Evolutionary conservation across 1,284 basidiomycete species (phyloP).

Genomic region (Volvariella volvacea): DNA sequence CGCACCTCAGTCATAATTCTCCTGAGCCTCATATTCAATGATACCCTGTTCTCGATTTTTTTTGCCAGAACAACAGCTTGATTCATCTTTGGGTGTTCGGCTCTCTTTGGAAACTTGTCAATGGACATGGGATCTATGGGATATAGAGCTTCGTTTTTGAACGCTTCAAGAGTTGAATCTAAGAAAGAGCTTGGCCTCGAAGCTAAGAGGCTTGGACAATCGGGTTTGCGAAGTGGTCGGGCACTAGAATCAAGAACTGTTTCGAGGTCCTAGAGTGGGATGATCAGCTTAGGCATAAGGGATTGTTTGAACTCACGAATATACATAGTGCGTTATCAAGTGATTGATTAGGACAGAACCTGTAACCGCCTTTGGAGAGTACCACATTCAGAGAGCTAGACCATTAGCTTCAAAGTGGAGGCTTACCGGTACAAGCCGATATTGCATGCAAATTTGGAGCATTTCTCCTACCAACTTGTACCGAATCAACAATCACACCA

Average conservation of each 20-base stretch:
- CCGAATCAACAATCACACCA: not conserved
- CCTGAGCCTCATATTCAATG: not conserved
- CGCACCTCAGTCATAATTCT: not conserved
- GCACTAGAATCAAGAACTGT: not conserved
- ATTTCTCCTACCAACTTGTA: not conserved
- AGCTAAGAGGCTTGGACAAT: not conserved
- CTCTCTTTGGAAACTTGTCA: constrained; percentile 17
- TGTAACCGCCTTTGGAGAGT: not conserved
- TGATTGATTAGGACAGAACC: not conserved
- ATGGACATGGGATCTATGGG: constrained; percentile 15
- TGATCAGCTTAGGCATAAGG: not conserved
- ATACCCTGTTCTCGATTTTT: not conserved
- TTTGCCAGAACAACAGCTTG: constrained; percentile 14
- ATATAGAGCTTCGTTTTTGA: not conserved
- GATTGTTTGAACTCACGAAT: not conserved
- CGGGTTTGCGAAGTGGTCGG: not conserved
- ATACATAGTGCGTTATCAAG: not conserved
- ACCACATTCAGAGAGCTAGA: too few species aligned
- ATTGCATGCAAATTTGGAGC: not conserved
- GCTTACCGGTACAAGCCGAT: not conserved
- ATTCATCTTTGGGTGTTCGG: constrained; percentile 14
- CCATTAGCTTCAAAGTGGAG: too few species aligned
- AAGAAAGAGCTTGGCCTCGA: too few species aligned
- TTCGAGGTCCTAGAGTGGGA: not conserved
- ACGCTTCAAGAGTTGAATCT: too few species aligned